phyloP scores from a whole-genome alignment of 2,329 filamentous ascomycete genomes.

The Trichoderma sp. region DNA sequence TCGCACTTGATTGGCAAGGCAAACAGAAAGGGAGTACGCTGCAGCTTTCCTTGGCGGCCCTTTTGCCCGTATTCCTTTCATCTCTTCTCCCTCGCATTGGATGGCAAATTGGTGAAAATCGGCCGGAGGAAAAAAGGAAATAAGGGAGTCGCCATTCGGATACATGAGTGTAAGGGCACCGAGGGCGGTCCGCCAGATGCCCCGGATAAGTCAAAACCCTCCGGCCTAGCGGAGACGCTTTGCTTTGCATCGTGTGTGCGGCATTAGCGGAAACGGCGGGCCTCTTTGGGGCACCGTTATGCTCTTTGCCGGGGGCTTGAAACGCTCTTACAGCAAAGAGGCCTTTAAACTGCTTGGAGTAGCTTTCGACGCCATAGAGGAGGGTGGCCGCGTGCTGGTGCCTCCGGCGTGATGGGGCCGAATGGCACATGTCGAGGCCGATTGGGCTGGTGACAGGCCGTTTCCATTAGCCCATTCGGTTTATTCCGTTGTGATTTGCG shows the following conservation, averaged over 20 bases:
- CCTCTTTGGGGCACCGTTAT: constrained; percentile 6
- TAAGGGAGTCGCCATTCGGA: not conserved
- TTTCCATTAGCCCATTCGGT: not conserved
- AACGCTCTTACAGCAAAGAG: not conserved
- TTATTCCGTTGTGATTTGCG: not conserved
- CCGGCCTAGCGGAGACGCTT: not conserved
- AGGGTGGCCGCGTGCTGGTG: constrained; percentile 16
- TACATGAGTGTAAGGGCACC: not conserved
- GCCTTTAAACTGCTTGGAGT: not conserved
- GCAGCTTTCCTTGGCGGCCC: not conserved
- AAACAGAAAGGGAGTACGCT: not conserved
- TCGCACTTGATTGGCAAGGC: constrained; percentile 2
- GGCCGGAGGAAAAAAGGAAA: not conserved
- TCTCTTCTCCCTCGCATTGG: not conserved
- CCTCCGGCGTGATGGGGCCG: not conserved
- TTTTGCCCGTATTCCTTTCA: not conserved
- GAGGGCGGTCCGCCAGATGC: not conserved
- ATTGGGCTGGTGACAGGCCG: constrained; percentile 13
- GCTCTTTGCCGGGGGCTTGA: not conserved
- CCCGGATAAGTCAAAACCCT: not conserved
- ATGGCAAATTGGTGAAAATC: not conserved
- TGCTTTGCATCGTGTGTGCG: not conserved
- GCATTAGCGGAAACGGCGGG: constrained; percentile 7
- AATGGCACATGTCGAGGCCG: constrained; percentile 13
- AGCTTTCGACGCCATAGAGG: not conserved